Base-by-base conservation (phyloP, 1,284 basidiomycete species). In the Gomphus bonarii region DNA sequence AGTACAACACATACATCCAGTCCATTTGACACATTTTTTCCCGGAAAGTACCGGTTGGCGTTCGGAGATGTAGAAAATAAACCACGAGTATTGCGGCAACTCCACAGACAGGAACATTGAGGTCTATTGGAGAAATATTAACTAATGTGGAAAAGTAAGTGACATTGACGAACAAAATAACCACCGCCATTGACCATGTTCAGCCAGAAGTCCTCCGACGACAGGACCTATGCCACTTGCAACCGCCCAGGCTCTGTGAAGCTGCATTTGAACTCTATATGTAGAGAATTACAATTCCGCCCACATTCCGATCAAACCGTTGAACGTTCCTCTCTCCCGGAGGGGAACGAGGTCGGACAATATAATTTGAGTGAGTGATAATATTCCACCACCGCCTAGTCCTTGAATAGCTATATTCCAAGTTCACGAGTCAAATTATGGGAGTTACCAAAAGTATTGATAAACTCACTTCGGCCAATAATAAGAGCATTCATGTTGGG, bases 401-500 rank as follows among this genome's bases (percentile, higher is more conserved):
- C 38, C 12, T 18, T n/a, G 38, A 40, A 40, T 40, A 18, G 38
- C 38, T 40, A 18, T n/a, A n/a, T 40, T n/a, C 12, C 38, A 40
- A 40, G 38, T 40, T 14, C 14, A 14, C 7, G 12, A 40, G n/a
- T n/a, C 38, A 40, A 16, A 14, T 10, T 14, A 36, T 14, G 70
- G 63, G 60, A 28, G 12, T 6, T 14, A 10, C 35, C 10, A 10
- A 36, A 36, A 36, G 3, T 2, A 14, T 8, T 36, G 2, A 36
- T 36, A 14, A 36, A 8, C 35, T 36, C 35, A 66, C 65, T 61
- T 57, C 73, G 62, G 10, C 67, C 70, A 14, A 66, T 66, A 38
- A 71, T 70, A 20, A 75, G 62, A 66, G 68, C 68, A n/a, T 63
- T 65, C 69, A 73, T 70, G 51, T 60, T 36, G 28, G 65, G 65